Evolutionary conservation across 139 green algal genomes (phyloP), one percentile per base, ranked within the genome.

Genomic region (Gonium pectorale): DNA sequence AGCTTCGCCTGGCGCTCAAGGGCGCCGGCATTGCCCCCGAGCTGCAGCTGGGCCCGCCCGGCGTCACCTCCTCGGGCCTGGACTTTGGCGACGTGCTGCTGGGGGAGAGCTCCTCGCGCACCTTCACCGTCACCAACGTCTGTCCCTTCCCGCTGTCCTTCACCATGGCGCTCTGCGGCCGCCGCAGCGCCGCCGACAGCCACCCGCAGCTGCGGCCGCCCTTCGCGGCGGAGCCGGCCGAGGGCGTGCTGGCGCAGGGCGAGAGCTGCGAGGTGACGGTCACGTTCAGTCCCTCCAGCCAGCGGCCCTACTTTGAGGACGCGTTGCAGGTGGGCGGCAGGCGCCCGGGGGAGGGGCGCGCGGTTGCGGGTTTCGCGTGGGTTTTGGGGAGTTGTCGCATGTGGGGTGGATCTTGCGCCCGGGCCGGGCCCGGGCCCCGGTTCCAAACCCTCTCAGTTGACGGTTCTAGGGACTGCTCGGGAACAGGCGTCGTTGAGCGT

Each of bases 91-190:
- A 95, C 52, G 90, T 94, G 38, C 31, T 75, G 46, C 37, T 81
- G 33, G 90, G 88, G 6, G 92, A 95, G 46, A 68, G 70, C 17
- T 62, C 35, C 40, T 80, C 92, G 73, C 40, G 64, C 33, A 80
- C 41, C 19, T 67, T 94, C 49, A 92, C 71, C 5, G 75, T 95
- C 38, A 93, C 86, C 38, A 95, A 95, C 81, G 87, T 93, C 41
- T 93, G 90, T 63, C 87, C 90, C 26, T 93, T 93, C 85, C 86
- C 86, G 29, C 64, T 94, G 22, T 85, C 85, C 43, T 94, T 88
- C 60, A 83, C 56, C 35, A 79, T 85, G 38, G 46, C 31, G 11
- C 59, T 82, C n/a, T 15, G 29, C 1, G 75, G 59, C 75, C 8
- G 29, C 24, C 5, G 29, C 56, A 24, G 40, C 59, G 54, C 75